Evolutionary conservation across 176 grass and related monocot genomes (phyloP).

Genomic region (Carex cristatella): DNA sequence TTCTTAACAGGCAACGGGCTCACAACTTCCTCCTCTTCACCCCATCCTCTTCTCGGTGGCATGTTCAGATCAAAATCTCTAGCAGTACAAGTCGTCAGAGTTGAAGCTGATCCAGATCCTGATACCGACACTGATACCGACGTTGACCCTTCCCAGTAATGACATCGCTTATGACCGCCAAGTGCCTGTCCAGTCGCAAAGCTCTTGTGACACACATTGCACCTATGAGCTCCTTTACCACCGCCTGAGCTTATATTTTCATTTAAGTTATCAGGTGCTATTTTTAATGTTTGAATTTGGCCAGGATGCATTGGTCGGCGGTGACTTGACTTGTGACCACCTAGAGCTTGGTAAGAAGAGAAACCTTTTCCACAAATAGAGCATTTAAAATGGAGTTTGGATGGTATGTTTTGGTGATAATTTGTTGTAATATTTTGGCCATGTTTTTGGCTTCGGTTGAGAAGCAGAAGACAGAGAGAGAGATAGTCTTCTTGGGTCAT

Average conservation of each 20-base stretch:
- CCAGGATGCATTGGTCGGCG: conserved; percentile 27
- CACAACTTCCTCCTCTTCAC: conserved; percentile 62
- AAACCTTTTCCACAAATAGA: conserved; percentile 70
- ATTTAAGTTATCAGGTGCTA: background rate
- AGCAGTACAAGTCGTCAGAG: background rate
- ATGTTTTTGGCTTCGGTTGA: conserved; percentile 19
- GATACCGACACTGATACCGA: conserved; percentile 30
- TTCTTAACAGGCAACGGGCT: conserved; percentile 68
- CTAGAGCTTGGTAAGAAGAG: conserved; percentile 73
- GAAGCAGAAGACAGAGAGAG: conserved; percentile 56
- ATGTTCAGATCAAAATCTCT: conserved; percentile 58
- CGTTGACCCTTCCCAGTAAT: conserved; percentile 65
- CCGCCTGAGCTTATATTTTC: background rate
- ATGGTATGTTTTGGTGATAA: background rate
- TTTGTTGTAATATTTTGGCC: background rate
- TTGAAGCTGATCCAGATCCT: conserved; percentile 24
- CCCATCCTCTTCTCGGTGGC: conserved; percentile 37
- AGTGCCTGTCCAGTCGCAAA: conserved; percentile 74
- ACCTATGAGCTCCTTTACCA: conserved; percentile 32
- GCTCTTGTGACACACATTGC: conserved; percentile 46
- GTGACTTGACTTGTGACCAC: conserved; percentile 93
- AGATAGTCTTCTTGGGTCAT: conserved; percentile 52
- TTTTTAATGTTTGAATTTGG: background rate
- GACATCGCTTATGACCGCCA: conserved; percentile 81
- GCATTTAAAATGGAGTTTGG: conserved; percentile 47